phyloP scores from a whole-genome alignment of 306 rosid genomes.

The Aeschynomene evenia region DNA sequence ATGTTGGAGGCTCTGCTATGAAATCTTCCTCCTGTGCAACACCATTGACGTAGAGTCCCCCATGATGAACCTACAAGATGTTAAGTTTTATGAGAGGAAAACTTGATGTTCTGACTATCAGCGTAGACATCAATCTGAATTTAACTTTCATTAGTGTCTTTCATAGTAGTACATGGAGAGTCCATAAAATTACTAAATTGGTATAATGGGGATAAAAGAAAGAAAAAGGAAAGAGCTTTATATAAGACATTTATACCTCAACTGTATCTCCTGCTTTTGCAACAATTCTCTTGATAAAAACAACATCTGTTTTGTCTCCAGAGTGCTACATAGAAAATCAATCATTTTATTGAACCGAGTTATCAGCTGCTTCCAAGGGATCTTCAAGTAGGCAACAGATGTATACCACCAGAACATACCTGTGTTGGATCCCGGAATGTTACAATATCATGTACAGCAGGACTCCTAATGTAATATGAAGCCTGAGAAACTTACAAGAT shows the following conservation, averaged over 20 bases:
- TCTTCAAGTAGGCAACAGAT: constrained; percentile 21
- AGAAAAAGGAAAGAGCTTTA: not conserved
- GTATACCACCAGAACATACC: constrained; percentile 47
- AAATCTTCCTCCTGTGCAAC: constrained; percentile 62
- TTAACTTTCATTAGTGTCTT: not conserved
- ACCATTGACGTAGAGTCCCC: constrained; percentile 76
- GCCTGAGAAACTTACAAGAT: constrained; percentile 50
- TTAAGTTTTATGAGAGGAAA: constrained; percentile 18
- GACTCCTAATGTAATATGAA: constrained; percentile 64
- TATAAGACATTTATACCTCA: constrained; percentile 46
- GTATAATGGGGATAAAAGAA: not conserved
- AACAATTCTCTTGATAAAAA: constrained; percentile 84
- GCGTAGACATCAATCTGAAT: not conserved
- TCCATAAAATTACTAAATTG: not conserved
- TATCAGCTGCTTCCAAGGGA: constrained; percentile 2
- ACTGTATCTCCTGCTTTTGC: constrained; percentile 83
- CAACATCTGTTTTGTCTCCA: constrained; percentile 41
- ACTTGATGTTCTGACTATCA: not conserved
- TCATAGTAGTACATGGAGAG: not conserved
- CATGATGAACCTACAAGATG: constrained; percentile 54
- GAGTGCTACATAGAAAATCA: constrained; percentile 49
- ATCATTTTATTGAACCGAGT: constrained; percentile 21
- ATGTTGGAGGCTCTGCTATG: constrained; percentile 55
- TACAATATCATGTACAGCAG: constrained; percentile 66
- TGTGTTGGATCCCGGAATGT: constrained; percentile 76